phyloP scores from a whole-genome alignment of 176 grass and related monocot genomes.

The Zoysia pacifica region DNA sequence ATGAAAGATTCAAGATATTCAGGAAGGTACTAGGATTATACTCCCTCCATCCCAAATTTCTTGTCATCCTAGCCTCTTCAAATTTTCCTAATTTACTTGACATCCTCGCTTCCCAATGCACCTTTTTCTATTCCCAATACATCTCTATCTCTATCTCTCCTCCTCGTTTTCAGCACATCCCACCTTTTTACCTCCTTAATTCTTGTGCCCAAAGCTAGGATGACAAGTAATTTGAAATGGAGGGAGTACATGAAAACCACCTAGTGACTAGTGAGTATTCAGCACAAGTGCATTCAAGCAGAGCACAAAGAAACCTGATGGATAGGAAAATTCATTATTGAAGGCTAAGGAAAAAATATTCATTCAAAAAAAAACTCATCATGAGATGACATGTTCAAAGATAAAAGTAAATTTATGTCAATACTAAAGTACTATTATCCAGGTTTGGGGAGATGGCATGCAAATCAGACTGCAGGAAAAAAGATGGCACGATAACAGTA shows the following conservation, averaged over 20 bases:
- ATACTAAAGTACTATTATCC: background rate
- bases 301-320: background rate
- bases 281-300: slow-evolving; percentile 16
- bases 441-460: background rate
- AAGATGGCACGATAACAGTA: background rate
- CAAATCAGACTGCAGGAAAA: background rate
- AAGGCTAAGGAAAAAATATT: background rate
- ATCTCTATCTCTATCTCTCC: too few species aligned
- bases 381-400: slow-evolving; percentile 4
- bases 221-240: too few species aligned
- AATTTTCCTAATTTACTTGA: too few species aligned
- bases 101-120: too few species aligned
- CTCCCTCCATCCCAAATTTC: too few species aligned
- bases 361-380: slow-evolving; percentile 23
- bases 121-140: too few species aligned
- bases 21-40: slow-evolving; percentile 17
- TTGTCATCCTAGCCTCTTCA: too few species aligned
- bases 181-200: too few species aligned
- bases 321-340: slow-evolving; percentile 9
- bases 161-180: too few species aligned
- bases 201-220: too few species aligned
- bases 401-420: slow-evolving; percentile 4
- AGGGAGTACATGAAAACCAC: background rate
- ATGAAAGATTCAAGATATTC: background rate
- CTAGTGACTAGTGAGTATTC: slow-evolving; percentile 3